These are phyloP conservation scores for Gomphus bonarii DNA, from an alignment of 1,284 basidiomycete genomes.

Conservation along the genomic window DNA sequence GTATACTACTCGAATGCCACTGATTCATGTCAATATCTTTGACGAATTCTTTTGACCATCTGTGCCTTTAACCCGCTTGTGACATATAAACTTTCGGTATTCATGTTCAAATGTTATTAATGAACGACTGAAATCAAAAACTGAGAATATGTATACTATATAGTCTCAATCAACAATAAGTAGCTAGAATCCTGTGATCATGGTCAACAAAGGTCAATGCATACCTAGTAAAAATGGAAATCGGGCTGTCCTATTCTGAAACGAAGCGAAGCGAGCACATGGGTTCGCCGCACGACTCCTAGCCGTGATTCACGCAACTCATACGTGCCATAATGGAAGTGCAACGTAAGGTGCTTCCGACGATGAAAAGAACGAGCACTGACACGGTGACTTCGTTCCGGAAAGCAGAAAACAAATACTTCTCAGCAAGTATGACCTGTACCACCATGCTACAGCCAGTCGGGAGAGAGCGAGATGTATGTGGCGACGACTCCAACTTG, in stretches of 20 bases:
- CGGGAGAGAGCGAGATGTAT: background rate
- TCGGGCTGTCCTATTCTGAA: background rate
- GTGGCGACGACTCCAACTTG: background rate
- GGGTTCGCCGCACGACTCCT: background rate
- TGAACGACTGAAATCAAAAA: too few relatives aligned
- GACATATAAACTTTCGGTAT: too few relatives aligned
- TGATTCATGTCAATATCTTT: too few relatives aligned
- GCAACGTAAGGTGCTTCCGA: background rate
- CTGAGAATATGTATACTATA: too few relatives aligned
- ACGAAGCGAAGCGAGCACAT: background rate
- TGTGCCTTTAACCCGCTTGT: too few relatives aligned
- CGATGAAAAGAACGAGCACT: background rate
- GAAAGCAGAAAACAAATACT: background rate
- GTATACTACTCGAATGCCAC: too few relatives aligned
- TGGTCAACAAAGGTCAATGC: background rate
- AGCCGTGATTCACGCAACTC: background rate
- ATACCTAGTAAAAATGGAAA: background rate
- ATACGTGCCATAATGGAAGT: background rate
- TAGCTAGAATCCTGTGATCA: background rate
- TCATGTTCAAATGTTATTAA: too few relatives aligned
- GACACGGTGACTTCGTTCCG: background rate
- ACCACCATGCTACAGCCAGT: background rate
- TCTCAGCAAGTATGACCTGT: background rate
- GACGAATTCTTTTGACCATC: too few relatives aligned
- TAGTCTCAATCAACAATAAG: too few relatives aligned